These are phyloP conservation scores for Melampsora americana DNA, from an alignment of 1,284 basidiomycete species.

Conservation along the genomic window DNA sequence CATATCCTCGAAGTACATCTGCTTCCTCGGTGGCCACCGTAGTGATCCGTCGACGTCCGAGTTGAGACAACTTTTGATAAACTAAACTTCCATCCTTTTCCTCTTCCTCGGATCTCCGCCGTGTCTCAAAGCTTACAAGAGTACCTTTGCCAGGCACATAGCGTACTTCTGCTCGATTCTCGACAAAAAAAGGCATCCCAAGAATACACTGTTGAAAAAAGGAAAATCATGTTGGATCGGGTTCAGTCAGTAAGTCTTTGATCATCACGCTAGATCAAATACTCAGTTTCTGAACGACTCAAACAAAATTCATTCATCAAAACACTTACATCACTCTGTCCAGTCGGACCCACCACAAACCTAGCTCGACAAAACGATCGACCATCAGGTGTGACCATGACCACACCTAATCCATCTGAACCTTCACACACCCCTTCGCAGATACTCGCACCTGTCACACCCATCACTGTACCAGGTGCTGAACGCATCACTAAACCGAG, in stretches of 20 bases:
- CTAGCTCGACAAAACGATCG: neutral
- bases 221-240: no score
- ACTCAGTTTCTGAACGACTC: no score
- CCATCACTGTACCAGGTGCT: neutral
- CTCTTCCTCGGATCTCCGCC: neutral
- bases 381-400: no score
- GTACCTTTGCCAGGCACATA: slow-evolving; percentile 2
- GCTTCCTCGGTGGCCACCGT: neutral
- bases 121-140: neutral
- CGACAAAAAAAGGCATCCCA: slow-evolving; percentile 5
- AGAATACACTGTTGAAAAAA: neutral
- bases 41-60: neutral
- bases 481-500: neutral
- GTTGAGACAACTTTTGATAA: no score
- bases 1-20: neutral
- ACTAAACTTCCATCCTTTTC: neutral
- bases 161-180: neutral
- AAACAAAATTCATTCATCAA: no score
- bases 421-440: slow-evolving; percentile 6
- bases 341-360: neutral
- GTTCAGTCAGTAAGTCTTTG: no score
- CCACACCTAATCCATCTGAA: neutral
- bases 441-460: neutral
- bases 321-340: neutral
- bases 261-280: no score